Conservation (phyloP, 1,284 basidiomycete species). For the Melampsora larici-populina region DNA sequence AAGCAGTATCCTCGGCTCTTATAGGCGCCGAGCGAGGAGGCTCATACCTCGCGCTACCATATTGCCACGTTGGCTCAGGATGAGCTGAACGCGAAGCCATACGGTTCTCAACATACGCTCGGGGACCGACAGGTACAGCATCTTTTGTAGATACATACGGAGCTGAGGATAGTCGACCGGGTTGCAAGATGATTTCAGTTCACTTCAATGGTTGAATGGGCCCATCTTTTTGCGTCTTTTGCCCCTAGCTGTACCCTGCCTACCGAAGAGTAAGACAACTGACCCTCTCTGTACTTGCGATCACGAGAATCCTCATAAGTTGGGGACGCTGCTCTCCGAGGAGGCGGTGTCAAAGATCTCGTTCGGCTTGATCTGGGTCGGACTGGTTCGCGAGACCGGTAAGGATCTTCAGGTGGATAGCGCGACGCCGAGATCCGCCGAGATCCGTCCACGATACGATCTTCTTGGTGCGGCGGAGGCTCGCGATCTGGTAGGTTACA, state of each 20-base stretch:
- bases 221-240: not conserved
- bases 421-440: not conserved
- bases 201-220: not conserved
- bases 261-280: not conserved
- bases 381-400: not conserved
- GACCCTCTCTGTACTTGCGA: constrained; percentile 2
- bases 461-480: not conserved
- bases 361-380: too few relatives aligned
- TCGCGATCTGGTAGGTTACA: not conserved
- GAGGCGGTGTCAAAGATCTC: not conserved
- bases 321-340: not conserved
- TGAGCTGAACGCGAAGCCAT: not conserved
- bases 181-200: not conserved
- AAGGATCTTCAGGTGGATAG: not conserved
- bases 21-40: not conserved
- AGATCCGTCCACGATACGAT: not conserved
- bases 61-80: not conserved
- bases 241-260: not conserved
- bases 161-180: not conserved
- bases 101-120: not conserved
- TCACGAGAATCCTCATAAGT: not conserved
- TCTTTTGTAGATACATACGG: not conserved
- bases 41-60: not conserved
- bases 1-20: not conserved
- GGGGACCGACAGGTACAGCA: not conserved